A percentile compares a stretch with the other conserved stretches of the same genome.
These are phyloP conservation scores for Chernovozyma aurita DNA, from an alignment of 1,139 yeast species.

Conservation along the genomic window DNA sequence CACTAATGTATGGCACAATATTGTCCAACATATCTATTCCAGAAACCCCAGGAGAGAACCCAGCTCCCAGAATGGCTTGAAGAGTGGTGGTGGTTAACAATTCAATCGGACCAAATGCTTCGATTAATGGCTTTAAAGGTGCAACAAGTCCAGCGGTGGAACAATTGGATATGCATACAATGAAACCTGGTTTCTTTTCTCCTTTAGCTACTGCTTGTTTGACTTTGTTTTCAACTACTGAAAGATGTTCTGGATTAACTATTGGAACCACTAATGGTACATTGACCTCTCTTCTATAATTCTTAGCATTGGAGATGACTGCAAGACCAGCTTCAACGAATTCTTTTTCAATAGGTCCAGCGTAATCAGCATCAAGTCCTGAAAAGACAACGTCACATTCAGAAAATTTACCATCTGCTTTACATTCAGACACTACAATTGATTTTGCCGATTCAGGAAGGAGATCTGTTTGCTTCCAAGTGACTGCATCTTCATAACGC, in stretches of 20 bases:
- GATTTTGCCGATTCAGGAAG: slow-evolving; percentile 66
- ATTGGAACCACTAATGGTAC: slow-evolving; percentile 96
- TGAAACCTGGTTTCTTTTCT: slow-evolving; percentile 65
- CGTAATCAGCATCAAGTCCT: slow-evolving; percentile 90
- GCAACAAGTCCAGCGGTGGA: slow-evolving; percentile 98
- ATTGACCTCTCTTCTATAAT: slow-evolving; percentile 81
- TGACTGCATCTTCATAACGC: slow-evolving; percentile 75
- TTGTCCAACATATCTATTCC: slow-evolving; percentile 94
- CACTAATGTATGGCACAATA: slow-evolving; percentile 88
- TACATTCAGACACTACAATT: slow-evolving; percentile 73
- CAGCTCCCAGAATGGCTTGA: slow-evolving; percentile 98
- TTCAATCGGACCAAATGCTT: slow-evolving; percentile 84
- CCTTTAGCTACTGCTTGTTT: slow-evolving; percentile 50
- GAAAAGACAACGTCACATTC: slow-evolving; percentile 94
- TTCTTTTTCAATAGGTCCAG: slow-evolving; percentile 86
- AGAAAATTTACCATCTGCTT: slow-evolving; percentile 61
- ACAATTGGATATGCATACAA: slow-evolving; percentile 94
- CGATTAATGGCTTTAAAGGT: slow-evolving; percentile 89
- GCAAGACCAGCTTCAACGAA: slow-evolving; percentile 79
- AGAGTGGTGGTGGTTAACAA: slow-evolving; percentile 84
- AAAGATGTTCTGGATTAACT: slow-evolving; percentile 90
- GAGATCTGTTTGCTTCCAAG: slow-evolving; percentile 90
- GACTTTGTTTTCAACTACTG: slow-evolving; percentile 62
- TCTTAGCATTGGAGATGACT: slow-evolving; percentile 91
- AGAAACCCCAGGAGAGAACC: slow-evolving; percentile 96